Percentiles rank a stretch among this genome's conserved stretches.
phyloP scores from a whole-genome alignment of 495 filamentous ascomycete genomes.

The Aspergillus saccharolyticus region DNA sequence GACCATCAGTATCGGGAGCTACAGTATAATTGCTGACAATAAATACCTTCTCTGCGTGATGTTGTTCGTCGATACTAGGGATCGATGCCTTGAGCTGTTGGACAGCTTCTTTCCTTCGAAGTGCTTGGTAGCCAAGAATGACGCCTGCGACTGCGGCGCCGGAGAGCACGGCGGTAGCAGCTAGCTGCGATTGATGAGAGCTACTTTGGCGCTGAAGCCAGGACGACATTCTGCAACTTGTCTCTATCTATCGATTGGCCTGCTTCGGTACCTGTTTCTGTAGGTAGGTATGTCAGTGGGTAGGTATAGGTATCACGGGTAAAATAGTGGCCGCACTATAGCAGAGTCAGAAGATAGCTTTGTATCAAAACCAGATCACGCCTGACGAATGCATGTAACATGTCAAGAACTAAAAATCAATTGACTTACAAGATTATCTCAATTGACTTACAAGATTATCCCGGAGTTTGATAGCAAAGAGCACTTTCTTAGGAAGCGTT shows the following conservation, averaged over 20 bases:
- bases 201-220: constrained; percentile 52
- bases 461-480: neutral
- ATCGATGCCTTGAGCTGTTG: constrained; percentile 70
- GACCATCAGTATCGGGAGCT: neutral
- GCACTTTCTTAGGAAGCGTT: neutral
- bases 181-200: constrained; percentile 60
- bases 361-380: too few relatives aligned
- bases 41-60: constrained; percentile 38
- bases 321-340: too few relatives aligned
- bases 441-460: too few relatives aligned
- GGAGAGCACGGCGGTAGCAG: constrained; percentile 69
- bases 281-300: too few relatives aligned
- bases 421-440: too few relatives aligned
- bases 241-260: neutral
- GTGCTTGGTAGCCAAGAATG: constrained; percentile 67
- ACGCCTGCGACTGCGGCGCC: constrained; percentile 67
- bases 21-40: neutral
- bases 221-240: constrained; percentile 43
- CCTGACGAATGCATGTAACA: too few relatives aligned
- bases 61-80: constrained; percentile 46
- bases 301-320: too few relatives aligned
- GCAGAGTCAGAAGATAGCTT: too few relatives aligned
- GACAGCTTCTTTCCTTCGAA: constrained; percentile 57
- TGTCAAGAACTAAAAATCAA: too few relatives aligned
- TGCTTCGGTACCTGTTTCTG: neutral